phyloP scores from a whole-genome alignment of 2,329 filamentous ascomycete species.

The Cercospora sp. region DNA sequence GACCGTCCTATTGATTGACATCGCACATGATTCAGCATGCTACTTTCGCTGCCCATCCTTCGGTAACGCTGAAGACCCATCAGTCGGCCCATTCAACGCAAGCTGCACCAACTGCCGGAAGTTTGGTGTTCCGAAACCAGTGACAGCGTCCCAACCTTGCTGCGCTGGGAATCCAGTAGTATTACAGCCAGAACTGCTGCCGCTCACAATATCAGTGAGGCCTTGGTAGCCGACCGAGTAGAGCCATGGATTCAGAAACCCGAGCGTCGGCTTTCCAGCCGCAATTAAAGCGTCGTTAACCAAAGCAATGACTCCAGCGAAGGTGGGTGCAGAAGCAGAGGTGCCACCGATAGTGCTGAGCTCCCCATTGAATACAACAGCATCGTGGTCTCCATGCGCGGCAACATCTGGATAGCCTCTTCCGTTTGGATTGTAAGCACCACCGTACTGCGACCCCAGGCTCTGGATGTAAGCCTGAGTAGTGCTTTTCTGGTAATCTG shows the following conservation, averaged over 20 bases:
- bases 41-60: neutral
- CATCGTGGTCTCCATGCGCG: conserved; percentile 51
- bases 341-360: conserved; percentile 47
- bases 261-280: conserved; percentile 52
- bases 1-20: neutral
- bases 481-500: conserved; percentile 47
- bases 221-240: conserved; percentile 53
- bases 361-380: conserved; percentile 44
- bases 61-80: neutral
- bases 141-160: conserved; percentile 38
- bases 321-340: conserved; percentile 59
- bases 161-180: conserved; percentile 35
- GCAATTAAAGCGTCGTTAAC: conserved; percentile 63
- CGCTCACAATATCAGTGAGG: conserved; percentile 51
- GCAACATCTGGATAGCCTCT: conserved; percentile 52
- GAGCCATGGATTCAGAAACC: conserved; percentile 63
- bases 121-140: conserved; percentile 36
- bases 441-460: conserved; percentile 45
- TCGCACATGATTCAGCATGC: neutral
- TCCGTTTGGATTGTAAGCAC: conserved; percentile 49
- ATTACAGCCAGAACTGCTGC: conserved; percentile 33
- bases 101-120: conserved; percentile 14
- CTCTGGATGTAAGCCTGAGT: conserved; percentile 46
- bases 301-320: conserved; percentile 60
- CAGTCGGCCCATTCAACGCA: neutral